These are phyloP conservation scores for Pseudozyma sp. DNA, from an alignment of 1,284 basidiomycete genomes.

Conservation along the genomic window DNA sequence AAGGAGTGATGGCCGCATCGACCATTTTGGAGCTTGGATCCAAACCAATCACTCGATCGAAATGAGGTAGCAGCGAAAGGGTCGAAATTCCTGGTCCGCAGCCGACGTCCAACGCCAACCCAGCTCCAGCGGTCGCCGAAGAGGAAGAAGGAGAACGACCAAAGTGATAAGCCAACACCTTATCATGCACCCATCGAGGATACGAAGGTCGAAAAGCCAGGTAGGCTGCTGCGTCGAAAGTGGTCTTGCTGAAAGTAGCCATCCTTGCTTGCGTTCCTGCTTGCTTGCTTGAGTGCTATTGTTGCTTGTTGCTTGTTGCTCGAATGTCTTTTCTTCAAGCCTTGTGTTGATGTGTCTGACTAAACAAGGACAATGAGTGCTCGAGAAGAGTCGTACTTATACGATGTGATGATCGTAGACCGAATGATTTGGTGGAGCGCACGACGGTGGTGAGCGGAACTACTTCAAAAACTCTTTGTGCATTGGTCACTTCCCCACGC, in stretches of 20 bases:
- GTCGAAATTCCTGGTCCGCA: conserved; percentile 83
- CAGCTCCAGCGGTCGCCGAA: background rate
- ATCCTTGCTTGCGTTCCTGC: conserved; percentile 10
- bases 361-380: too few relatives aligned
- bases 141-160: background rate
- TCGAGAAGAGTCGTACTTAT: too few relatives aligned
- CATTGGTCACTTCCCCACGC: background rate
- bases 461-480: background rate
- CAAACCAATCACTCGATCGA: conserved; percentile 77
- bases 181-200: conserved; percentile 48
- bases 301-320: background rate
- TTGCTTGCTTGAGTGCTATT: background rate
- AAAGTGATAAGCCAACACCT: conserved; percentile 44
- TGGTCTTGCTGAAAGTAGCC: conserved; percentile 48
- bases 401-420: too few relatives aligned
- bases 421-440: too few relatives aligned
- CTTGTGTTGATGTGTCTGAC: background rate
- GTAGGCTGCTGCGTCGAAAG: conserved; percentile 55
- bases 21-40: conserved; percentile 84
- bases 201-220: conserved; percentile 52
- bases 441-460: background rate
- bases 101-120: conserved; percentile 76
- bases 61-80: conserved; percentile 73
- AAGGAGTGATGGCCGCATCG: conserved; percentile 73
- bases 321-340: background rate